A percentile compares a stretch with the other conserved stretches of the same genome.
Conservation (phyloP, 129 eudicot species). For the Calendula officinalis region DNA sequence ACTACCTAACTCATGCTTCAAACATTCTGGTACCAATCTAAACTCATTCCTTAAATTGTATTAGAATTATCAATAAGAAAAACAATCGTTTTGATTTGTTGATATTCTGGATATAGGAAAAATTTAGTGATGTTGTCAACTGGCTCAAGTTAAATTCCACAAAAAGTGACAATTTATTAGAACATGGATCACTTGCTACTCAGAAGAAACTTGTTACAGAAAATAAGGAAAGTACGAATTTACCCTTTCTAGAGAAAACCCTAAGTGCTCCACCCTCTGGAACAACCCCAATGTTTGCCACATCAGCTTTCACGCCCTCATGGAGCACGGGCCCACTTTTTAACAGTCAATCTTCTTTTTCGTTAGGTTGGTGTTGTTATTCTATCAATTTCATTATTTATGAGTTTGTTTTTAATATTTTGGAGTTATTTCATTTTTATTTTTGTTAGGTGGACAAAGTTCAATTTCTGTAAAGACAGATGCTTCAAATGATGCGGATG, state of each 20-base stretch:
- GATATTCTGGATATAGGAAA: constrained; percentile 47
- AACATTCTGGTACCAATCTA: constrained; percentile 58
- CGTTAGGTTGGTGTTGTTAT: constrained; percentile 59
- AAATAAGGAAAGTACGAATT: constrained; percentile 26
- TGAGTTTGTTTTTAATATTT: neutral
- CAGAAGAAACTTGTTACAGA: constrained; percentile 31
- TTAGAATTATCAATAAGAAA: neutral
- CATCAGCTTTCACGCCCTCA: constrained; percentile 26
- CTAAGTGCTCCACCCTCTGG: constrained; percentile 25
- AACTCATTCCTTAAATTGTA: neutral
- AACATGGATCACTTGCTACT: constrained; percentile 18
- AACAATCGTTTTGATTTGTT: neutral
- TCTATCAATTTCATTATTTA: neutral
- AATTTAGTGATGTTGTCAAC: constrained; percentile 83
- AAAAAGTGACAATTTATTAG: constrained; percentile 31
- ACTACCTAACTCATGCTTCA: constrained; percentile 74
- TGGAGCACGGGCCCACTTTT: constrained; percentile 39
- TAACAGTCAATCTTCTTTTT: constrained; percentile 44
- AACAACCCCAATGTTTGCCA: constrained; percentile 25
- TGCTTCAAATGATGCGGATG: constrained; percentile 72
- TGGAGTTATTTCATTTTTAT: too few relatives aligned
- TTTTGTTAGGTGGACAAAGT: constrained; percentile 53
- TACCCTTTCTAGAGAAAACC: constrained; percentile 25
- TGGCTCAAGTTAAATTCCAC: constrained; percentile 74
- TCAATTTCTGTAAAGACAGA: constrained; percentile 42